These are phyloP conservation scores for Cordyceps cateniannulata DNA, from an alignment of 2,329 filamentous ascomycete species.

Conservation along the genomic window DNA sequence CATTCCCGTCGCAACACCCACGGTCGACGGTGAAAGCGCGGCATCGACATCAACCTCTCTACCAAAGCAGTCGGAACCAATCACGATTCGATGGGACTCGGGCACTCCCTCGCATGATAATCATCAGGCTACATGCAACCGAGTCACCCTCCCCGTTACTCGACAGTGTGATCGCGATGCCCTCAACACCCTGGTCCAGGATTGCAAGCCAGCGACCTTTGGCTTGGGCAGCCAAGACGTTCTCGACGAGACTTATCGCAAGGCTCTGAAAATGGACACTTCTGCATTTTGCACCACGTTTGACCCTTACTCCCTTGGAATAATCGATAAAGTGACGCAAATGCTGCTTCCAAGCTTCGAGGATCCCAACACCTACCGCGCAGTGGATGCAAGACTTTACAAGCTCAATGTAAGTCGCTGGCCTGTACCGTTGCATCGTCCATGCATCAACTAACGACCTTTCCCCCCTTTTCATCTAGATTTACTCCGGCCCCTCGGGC, in stretches of 20 bases:
- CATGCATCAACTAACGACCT: neutral
- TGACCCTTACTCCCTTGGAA: slow-evolving; percentile 42
- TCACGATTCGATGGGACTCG: neutral
- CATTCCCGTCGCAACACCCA: neutral
- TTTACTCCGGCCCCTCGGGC: slow-evolving; percentile 45
- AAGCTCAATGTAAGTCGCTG: slow-evolving; percentile 44
- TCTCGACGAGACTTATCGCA: slow-evolving; percentile 45
- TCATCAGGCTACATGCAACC: neutral
- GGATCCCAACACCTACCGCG: slow-evolving; percentile 22
- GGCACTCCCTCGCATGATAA: no score
- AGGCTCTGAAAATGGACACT: slow-evolving; percentile 44
- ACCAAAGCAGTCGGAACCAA: neutral
- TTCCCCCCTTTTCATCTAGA: slow-evolving; percentile 21
- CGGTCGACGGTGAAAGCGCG: neutral
- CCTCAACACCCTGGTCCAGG: neutral
- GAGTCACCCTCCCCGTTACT: neutral
- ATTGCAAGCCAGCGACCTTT: slow-evolving; percentile 39
- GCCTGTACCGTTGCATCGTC: neutral
- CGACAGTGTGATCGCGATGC: neutral
- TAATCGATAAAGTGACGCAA: slow-evolving; percentile 45
- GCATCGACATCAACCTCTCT: neutral
- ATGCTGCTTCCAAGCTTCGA: slow-evolving; percentile 30
- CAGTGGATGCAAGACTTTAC: slow-evolving; percentile 47
- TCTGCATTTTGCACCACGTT: slow-evolving; percentile 42
- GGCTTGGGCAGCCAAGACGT: slow-evolving; percentile 39